Conservation (phyloP, 305 asterid genomes). For the Salvia sclarea region DNA sequence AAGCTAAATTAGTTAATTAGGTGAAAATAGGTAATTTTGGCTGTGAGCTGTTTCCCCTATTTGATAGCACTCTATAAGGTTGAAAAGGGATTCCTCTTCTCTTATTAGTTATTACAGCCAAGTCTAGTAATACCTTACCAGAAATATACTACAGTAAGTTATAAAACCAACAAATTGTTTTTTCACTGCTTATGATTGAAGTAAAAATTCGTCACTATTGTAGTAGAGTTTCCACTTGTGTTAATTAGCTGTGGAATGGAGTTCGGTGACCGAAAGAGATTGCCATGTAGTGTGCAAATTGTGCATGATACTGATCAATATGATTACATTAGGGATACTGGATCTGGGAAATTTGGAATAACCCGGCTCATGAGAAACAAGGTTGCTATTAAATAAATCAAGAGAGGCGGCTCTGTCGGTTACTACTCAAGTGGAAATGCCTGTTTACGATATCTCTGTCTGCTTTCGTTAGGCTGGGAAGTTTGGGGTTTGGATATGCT, state of each 20-base stretch:
- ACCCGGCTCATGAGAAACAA: slow-evolving; percentile 25
- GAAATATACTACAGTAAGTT: neutral
- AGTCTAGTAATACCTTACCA: neutral
- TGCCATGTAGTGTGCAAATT: slow-evolving; percentile 26
- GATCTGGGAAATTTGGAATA: slow-evolving; percentile 31
- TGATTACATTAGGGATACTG: slow-evolving; percentile 20
- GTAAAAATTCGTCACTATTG: neutral
- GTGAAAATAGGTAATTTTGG: neutral
- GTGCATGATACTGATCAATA: slow-evolving; percentile 24
- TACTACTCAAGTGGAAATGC: slow-evolving; percentile 14
- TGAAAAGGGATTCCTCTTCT: neutral
- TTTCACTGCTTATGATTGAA: neutral
- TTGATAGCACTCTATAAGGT: neutral
- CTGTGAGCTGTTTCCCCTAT: neutral
- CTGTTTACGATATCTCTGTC: slow-evolving; percentile 3
- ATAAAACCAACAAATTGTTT: neutral
- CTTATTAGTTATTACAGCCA: neutral
- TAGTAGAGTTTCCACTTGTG: slow-evolving; percentile 16
- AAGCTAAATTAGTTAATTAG: neutral
- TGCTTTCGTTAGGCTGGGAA: neutral
- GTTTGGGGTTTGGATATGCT: neutral
- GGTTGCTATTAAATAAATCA: slow-evolving; percentile 32
- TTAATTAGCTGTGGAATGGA: slow-evolving; percentile 28
- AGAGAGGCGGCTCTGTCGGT: slow-evolving; percentile 34
- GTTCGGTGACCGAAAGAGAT: slow-evolving; percentile 9